A percentile compares a stretch with the other conserved stretches of the same genome.
Evolutionary conservation across 768 basidiomycete species (phyloP).

Genomic region (Hypsizygus marmoreus): DNA sequence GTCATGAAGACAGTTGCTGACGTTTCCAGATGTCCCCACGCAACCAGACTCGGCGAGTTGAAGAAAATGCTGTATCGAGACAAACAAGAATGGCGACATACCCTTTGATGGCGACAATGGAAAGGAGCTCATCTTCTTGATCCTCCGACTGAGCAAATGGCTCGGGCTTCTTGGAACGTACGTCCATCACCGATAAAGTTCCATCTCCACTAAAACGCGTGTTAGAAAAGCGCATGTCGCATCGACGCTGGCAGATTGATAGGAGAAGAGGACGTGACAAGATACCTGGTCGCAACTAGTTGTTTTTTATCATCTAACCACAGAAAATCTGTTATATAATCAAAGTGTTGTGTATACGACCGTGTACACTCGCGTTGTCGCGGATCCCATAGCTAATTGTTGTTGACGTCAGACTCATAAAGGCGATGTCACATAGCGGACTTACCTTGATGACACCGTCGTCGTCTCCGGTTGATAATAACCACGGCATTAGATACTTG

Average conservation of each 20-base stretch:
- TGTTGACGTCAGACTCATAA: neutral
- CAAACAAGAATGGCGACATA: conserved; percentile 33
- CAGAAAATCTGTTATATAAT: conserved; percentile 91
- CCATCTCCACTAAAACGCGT: conserved; percentile 75
- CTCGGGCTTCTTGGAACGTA: conserved; percentile 76
- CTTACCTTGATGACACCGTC: conserved; percentile 90
- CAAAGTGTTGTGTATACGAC: conserved; percentile 84
- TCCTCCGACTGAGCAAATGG: conserved; percentile 89
- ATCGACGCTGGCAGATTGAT: neutral
- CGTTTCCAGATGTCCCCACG: neutral
- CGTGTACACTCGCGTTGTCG: conserved; percentile 64
- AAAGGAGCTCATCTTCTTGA: conserved; percentile 93
- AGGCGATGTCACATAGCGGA: conserved; percentile 4
- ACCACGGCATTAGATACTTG: conserved; percentile 64
- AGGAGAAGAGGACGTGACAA: neutral
- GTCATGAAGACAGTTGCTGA: conserved; percentile 5
- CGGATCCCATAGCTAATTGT: conserved; percentile 86
- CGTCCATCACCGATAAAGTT: conserved; percentile 89
- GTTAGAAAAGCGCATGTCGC: neutral
- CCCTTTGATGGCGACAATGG: conserved; percentile 84
- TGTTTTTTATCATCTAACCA: conserved; percentile 86
- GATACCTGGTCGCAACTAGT: conserved; percentile 84
- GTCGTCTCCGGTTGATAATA: conserved; percentile 88
- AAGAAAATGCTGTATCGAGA: conserved; percentile 5
- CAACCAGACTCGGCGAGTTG: conserved; percentile 6